phyloP scores from a whole-genome alignment of 495 filamentous ascomycete species.

The Entonaema liquescens region DNA sequence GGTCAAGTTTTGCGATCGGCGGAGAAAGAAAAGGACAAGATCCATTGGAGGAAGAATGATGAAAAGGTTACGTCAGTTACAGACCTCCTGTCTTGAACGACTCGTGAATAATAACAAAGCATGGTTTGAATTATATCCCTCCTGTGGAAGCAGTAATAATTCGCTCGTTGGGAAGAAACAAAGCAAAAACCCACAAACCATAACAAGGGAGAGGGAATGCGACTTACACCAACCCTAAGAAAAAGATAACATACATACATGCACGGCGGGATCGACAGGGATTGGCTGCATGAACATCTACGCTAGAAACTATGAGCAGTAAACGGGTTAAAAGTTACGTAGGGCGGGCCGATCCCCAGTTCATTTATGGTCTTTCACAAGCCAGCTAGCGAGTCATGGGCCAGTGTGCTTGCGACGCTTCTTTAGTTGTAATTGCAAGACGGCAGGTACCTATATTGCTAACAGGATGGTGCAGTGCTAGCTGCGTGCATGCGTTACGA shows the following conservation, averaged over 20 bases:
- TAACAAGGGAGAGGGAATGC: no score
- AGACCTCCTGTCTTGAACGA: neutral
- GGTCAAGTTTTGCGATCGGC: neutral
- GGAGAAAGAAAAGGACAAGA: neutral
- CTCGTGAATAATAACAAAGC: neutral
- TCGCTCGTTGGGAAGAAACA: neutral
- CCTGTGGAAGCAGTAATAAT: neutral
- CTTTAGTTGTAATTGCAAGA: slow-evolving; percentile 4
- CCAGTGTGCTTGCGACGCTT: slow-evolving; percentile 1
- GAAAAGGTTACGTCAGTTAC: neutral
- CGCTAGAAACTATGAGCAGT: neutral
- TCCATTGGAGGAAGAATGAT: neutral
- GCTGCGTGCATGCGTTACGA: slow-evolving; percentile 3
- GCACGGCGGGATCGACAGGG: no score
- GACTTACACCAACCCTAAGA: no score
- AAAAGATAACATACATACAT: neutral
- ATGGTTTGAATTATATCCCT: neutral
- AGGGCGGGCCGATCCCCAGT: slow-evolving; percentile 16
- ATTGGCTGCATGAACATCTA: no score
- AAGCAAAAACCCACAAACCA: neutral
- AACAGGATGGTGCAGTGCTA: slow-evolving; percentile 7
- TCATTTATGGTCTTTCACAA: slow-evolving; percentile 18
- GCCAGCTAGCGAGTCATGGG: slow-evolving; percentile 1
- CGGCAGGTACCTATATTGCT: slow-evolving; percentile 7
- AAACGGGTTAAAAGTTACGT: slow-evolving; percentile 21